Evolutionary conservation across 768 basidiomycete species (phyloP), one percentile per base, ranked within the genome.

Genomic region (Xerocomellus dryophilus): DNA sequence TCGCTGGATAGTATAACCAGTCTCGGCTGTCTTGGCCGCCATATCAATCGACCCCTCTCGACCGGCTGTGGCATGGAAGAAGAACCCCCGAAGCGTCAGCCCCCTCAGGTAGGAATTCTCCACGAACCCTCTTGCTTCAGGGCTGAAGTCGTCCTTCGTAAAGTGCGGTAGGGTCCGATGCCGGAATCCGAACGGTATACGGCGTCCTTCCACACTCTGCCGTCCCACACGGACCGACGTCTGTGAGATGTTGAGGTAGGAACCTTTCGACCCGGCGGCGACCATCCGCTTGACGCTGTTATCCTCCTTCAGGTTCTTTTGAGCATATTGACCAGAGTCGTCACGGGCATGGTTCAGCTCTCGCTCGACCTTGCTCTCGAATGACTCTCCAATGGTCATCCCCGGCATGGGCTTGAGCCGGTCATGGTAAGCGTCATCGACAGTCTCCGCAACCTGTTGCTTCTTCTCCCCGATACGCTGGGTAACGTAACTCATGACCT

Each of bases 211-310:
- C 49, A 99, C n/a, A n/a, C n/a, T n/a, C n/a, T n/a, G n/a, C n/a
- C n/a, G n/a, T n/a, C 97, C 97, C 40, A 99, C 97, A 78, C 94
- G 94, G 52, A 95, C 95, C n/a, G 96, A 96, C 97, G 98, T 98
- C 74, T 99, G 97, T 11, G 97, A 98, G 65, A 99, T 98, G 73
- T 99, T 99, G 81, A 98, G 98, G 79, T 93, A 95, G 0, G 94
- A 94, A 73, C 95, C 93, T 74, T 99, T 98, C 11, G 97, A 97
- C 23, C 97, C 97, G 9, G 97, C 95, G 7, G 96, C 93, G 66
- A 98, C 96, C 97, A 99, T 99, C 81, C 98, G 97, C 80, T 98
- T 98, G 77, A 98, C 95, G 64, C 98, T 98, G 79, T 99, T 98
- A 74, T 97, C n/a, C n/a, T n/a, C n/a, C n/a, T n/a, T n/a, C n/a